phyloP scores from a whole-genome alignment of 441 rosid genomes.

The Erysimum pusillum region DNA sequence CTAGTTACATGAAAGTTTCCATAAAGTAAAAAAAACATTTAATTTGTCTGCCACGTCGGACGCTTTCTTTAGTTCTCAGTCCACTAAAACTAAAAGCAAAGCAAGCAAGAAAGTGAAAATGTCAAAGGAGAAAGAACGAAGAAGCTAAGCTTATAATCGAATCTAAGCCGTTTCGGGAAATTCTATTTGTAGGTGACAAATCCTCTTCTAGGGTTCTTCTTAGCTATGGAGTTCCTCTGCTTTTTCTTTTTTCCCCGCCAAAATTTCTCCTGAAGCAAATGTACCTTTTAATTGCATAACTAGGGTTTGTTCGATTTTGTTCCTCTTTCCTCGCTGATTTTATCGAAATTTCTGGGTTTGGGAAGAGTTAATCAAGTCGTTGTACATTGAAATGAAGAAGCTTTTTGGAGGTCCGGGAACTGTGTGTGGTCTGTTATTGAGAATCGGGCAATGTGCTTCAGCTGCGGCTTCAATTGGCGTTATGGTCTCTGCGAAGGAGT shows the following conservation, averaged over 20 bases:
- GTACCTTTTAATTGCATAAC: constrained; percentile 25
- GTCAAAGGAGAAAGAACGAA: constrained; percentile 29
- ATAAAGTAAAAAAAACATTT: neutral
- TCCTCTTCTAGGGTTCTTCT: neutral
- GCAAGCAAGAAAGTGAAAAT: constrained; percentile 28
- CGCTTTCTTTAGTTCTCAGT: neutral
- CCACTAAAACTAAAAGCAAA: constrained; percentile 22
- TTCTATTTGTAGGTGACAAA: neutral
- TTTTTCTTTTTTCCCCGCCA: constrained; percentile 16
- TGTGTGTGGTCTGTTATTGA: constrained; percentile 68
- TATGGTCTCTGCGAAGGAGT: constrained; percentile 73
- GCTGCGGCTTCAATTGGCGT: constrained; percentile 81
- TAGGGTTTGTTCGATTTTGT: constrained; percentile 49
- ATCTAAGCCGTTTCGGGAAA: constrained; percentile 29
- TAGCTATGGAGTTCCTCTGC: constrained; percentile 26
- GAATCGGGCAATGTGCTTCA: constrained; percentile 79
- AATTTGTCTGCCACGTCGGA: constrained; percentile 33
- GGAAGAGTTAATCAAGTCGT: constrained; percentile 24
- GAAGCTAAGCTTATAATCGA: constrained; percentile 35
- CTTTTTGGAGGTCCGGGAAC: constrained; percentile 88
- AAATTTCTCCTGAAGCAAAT: constrained; percentile 14
- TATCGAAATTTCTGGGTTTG: constrained; percentile 17
- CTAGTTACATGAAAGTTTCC: no score
- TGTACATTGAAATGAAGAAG: constrained; percentile 67
- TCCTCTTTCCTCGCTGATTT: constrained; percentile 31